Evolutionary conservation across 2,329 filamentous ascomycete genomes (phyloP).

Genomic region (Talaromyces sp.): DNA sequence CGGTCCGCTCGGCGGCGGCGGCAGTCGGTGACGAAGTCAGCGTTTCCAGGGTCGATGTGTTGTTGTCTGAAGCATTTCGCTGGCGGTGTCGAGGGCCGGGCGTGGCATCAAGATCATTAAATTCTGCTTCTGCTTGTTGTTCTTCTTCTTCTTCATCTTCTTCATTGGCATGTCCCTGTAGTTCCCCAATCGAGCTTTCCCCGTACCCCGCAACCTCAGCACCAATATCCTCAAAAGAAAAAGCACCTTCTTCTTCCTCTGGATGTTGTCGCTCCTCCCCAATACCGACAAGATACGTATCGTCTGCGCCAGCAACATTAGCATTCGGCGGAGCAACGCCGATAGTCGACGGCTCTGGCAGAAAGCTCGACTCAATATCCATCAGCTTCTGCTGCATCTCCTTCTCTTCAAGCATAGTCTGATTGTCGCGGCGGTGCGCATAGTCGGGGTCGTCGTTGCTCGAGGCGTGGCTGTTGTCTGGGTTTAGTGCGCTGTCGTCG

Average conservation of each 20-base stretch:
- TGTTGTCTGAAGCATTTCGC: constrained; percentile 15
- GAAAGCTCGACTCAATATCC: constrained; percentile 59
- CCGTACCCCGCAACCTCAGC: constrained; percentile 9
- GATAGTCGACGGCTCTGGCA: constrained; percentile 49
- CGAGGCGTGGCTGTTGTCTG: neutral
- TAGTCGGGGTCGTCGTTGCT: constrained; percentile 21
- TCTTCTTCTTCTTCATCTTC: constrained; percentile 12
- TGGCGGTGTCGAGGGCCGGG: neutral
- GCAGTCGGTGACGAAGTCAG: constrained; percentile 41
- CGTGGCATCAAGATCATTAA: constrained; percentile 8
- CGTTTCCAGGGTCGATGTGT: constrained; percentile 36
- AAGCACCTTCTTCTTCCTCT: constrained; percentile 10
- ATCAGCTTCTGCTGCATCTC: constrained; percentile 56
- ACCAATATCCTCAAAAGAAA: constrained; percentile 21
- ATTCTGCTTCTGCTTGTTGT: no score
- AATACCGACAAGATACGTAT: constrained; percentile 40
- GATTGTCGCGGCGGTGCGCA: constrained; percentile 28
- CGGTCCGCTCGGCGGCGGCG: constrained; percentile 36
- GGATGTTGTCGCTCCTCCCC: constrained; percentile 7
- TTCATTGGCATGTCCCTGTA: constrained; percentile 7
- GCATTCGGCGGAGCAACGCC: constrained; percentile 25
- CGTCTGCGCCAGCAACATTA: constrained; percentile 30
- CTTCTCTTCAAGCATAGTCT: constrained; percentile 47
- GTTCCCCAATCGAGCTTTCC: neutral
- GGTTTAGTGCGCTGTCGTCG: constrained; percentile 3